Base-by-base conservation (phyloP, 108 stramenopile species). In the Cyclostephanos tholiformis region DNA sequence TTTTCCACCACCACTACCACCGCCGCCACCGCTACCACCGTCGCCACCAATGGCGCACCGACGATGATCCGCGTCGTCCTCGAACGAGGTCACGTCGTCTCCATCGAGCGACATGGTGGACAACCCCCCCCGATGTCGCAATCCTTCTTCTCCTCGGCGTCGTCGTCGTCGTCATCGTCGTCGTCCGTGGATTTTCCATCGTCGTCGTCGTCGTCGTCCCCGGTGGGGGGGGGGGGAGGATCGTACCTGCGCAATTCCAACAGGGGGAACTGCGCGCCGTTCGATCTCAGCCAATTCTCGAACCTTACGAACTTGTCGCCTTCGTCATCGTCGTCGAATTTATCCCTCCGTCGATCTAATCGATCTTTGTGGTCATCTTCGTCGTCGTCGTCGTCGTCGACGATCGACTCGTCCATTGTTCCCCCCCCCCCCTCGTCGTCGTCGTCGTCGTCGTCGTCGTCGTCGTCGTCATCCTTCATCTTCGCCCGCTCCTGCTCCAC, bases 241-340 rank as follows among this genome's bases (percentile, higher is more conserved):
- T 86, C 82, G 63, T 88, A 84, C 46, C 79, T 84, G 49, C 84
- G 61, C 8, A 88, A 68, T 59, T 84, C 84, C 32, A 84, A 46
- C 77, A 86, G 80, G 16, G 84, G 82, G 76, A 92, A 92, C 51
- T 83, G 72, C 12, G 91, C 89, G 49, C 91, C 89, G 73, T 89
- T 92, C 57, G 81, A 71, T 65, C 85, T 59, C 55, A 92, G 68
- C 91, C 91, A 92, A 10, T 35, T 25, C 44, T 55, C 27, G 53
- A 27, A 55, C 13, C 29, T 27, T 0, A 20, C 30, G 57, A 58
- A 30, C 29, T 29, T 29, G 57, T 30, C 30, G 57, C 17, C 30
- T 29, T 58, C 4, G 57, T 0, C 25, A 23, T 12, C 53, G 53
- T 27, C 27, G 1, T 13, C 27, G 13, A 2, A 4, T 4, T 32